phyloP scores from a whole-genome alignment of 768 basidiomycete genomes.

The Hericium erinaceus region DNA sequence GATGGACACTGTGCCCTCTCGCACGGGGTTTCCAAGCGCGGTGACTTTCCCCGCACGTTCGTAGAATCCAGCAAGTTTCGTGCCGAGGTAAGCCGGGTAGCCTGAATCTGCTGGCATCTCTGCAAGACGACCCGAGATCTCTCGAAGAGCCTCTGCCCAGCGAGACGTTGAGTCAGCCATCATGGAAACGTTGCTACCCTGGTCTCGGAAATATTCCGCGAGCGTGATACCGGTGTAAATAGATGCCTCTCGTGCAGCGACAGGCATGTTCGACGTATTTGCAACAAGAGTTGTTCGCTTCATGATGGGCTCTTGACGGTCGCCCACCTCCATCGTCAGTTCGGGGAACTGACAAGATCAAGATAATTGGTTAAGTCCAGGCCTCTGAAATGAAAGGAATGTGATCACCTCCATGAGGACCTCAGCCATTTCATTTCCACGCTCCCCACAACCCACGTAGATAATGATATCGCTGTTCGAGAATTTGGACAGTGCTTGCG shows the following conservation, averaged over 20 bases:
- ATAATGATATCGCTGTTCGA: slow-evolving; percentile 99
- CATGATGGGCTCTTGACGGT: slow-evolving; percentile 99
- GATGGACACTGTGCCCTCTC: slow-evolving; percentile 93
- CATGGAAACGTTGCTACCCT: slow-evolving; percentile 96
- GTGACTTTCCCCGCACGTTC: slow-evolving; percentile 96
- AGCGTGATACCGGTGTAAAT: slow-evolving; percentile 99
- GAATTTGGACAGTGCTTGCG: slow-evolving; percentile 94
- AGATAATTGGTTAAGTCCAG: slow-evolving; percentile 9
- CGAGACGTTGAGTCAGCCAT: slow-evolving; percentile 99
- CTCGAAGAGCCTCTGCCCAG: slow-evolving; percentile 98
- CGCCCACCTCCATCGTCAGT: slow-evolving; percentile 84
- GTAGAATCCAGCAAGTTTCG: slow-evolving; percentile 96
- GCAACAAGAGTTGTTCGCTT: slow-evolving; percentile 98
- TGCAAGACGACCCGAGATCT: slow-evolving; percentile 97
- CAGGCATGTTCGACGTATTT: slow-evolving; percentile 99
- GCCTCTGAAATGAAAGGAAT: not conserved
- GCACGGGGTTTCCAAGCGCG: slow-evolving; percentile 79
- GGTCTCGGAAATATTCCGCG: slow-evolving; percentile 99
- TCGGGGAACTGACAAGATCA: slow-evolving; percentile 57
- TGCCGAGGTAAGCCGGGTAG: slow-evolving; percentile 93
- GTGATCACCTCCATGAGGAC: slow-evolving; percentile 87
- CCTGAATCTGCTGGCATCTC: slow-evolving; percentile 99
- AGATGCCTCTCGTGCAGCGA: slow-evolving; percentile 97
- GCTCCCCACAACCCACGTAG: slow-evolving; percentile 98
- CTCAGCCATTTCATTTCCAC: slow-evolving; percentile 98